Conservation (phyloP, 495 filamentous ascomycete species). For the Pyrenopolyporus hunteri region DNA sequence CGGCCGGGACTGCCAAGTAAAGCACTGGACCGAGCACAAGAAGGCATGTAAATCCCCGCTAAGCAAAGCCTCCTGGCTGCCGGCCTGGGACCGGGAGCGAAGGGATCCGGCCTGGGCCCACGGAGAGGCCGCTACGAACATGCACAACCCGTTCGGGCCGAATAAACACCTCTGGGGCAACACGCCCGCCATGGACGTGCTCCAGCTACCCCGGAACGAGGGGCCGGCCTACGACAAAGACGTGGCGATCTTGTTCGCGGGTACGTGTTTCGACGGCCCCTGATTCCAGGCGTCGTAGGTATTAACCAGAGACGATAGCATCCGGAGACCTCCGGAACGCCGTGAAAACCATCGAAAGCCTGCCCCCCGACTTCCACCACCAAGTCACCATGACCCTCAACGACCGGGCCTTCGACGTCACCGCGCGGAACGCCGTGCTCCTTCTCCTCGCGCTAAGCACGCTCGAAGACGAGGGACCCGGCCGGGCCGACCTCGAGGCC, state of each 20-base stretch:
- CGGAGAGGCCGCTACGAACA: not conserved
- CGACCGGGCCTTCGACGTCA: constrained; percentile 49
- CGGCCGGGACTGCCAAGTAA: constrained; percentile 42
- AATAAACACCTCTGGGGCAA: constrained; percentile 51
- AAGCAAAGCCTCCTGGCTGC: constrained; percentile 39
- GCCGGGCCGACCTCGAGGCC: not conserved
- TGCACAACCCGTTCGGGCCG: not conserved
- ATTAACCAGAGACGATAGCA: constrained; percentile 33
- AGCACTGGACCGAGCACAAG: constrained; percentile 47
- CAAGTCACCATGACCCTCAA: constrained; percentile 45
- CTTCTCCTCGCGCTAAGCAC: constrained; percentile 42
- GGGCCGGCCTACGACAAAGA: constrained; percentile 39
- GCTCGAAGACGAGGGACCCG: not conserved
- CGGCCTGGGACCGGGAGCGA: constrained; percentile 40
- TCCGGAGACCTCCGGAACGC: constrained; percentile 55
- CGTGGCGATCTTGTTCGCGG: constrained; percentile 51
- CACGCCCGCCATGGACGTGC: constrained; percentile 51
- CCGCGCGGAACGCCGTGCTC: constrained; percentile 51
- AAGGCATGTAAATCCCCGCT: constrained; percentile 42
- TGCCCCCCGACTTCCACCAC: constrained; percentile 37
- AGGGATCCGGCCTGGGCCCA: constrained; percentile 36
- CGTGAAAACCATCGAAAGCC: constrained; percentile 43
- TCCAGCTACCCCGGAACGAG: constrained; percentile 50
- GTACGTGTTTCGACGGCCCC: constrained; percentile 31
- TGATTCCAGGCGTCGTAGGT: not conserved